A percentile compares a stretch with the other conserved stretches of the same genome.
These are phyloP conservation scores for Trichoderma polysporum DNA, from an alignment of 2,329 filamentous ascomycete genomes.

Conservation along the genomic window DNA sequence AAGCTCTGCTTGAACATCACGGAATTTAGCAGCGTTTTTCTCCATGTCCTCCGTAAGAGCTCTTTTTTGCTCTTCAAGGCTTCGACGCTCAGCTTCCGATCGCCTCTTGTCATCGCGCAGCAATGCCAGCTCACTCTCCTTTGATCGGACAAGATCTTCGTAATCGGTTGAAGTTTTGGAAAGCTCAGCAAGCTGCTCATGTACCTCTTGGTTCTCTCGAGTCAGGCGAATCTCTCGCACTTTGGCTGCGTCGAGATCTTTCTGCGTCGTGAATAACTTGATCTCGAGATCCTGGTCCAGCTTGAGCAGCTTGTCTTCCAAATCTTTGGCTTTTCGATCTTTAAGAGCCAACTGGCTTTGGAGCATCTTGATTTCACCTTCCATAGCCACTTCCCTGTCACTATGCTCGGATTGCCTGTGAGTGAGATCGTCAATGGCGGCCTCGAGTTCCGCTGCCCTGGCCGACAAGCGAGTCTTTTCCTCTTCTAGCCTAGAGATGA, in stretches of 20 bases:
- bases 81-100: slow-evolving; percentile 75
- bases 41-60: slow-evolving; percentile 74
- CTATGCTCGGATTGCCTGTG: slow-evolving; percentile 70
- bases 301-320: slow-evolving; percentile 80
- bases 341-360: slow-evolving; percentile 87
- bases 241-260: slow-evolving; percentile 74
- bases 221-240: slow-evolving; percentile 72
- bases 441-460: slow-evolving; percentile 68
- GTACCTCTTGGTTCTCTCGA: slow-evolving; percentile 77
- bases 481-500: slow-evolving; percentile 81
- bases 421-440: slow-evolving; percentile 68
- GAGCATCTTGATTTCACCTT: slow-evolving; percentile 85
- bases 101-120: slow-evolving; percentile 82
- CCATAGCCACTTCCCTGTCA: slow-evolving; percentile 71
- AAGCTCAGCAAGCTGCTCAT: slow-evolving; percentile 81
- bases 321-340: slow-evolving; percentile 83
- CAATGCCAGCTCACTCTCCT: slow-evolving; percentile 88
- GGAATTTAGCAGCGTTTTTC: slow-evolving; percentile 70
- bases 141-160: slow-evolving; percentile 87
- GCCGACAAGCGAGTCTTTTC: slow-evolving; percentile 76
- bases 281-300: slow-evolving; percentile 86
- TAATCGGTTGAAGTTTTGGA: slow-evolving; percentile 92
- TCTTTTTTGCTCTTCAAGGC: slow-evolving; percentile 76
- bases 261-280: slow-evolving; percentile 74
- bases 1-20: slow-evolving; percentile 83